Evolutionary conservation across 371 early-diverging fungal species (phyloP), one percentile per base, ranked within the genome.

Genomic region (Mortierella sp.): DNA sequence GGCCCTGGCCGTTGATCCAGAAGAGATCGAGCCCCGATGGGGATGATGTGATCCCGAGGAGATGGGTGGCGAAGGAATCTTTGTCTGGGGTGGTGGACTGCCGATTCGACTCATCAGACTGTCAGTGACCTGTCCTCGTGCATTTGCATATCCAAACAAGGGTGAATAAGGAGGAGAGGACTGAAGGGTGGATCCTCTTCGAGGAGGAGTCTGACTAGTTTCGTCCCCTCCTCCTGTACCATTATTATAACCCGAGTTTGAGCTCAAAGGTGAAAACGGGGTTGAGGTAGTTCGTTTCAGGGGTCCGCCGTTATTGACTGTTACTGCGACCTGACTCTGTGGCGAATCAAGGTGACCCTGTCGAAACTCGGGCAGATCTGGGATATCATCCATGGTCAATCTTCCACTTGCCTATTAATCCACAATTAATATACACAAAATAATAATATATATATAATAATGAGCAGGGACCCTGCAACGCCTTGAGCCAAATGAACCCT

Each of bases 71-170:
- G 45, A 66, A 4, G 66, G 72, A 45, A 66, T 55, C 59, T 50
- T 61, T 28, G 60, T 62, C 29, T 52, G 66, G 6, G 75, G 74
- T 30, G 74, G 75, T 1, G 66, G 75, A 45, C 70, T 75, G 7
- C 75, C 75, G 9, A 75, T 69, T 0, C 75, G 75, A 55, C 75
- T 75, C 75, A 75, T 75, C 21, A 75, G 63, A 29, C 70, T 75
- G 3, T 75, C 75, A 25, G 66, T 70, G 56, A 70, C 48, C 26
- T 46, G 55, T 1, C 65, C 65, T 26, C 68, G 61, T 45, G 57
- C 26, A 18, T 48, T 72, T 1, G 72, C 65, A 2, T 57, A 26
- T 2, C 69, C 74, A 44, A 51, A 73, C 25, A 60, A 25, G 6
- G 74, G 65, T 21, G 70, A 69, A 3, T 58, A 64, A 6, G 70